Base-by-base conservation (phyloP, 2,329 filamentous ascomycete genomes). In the Fusarium proliferatum region DNA sequence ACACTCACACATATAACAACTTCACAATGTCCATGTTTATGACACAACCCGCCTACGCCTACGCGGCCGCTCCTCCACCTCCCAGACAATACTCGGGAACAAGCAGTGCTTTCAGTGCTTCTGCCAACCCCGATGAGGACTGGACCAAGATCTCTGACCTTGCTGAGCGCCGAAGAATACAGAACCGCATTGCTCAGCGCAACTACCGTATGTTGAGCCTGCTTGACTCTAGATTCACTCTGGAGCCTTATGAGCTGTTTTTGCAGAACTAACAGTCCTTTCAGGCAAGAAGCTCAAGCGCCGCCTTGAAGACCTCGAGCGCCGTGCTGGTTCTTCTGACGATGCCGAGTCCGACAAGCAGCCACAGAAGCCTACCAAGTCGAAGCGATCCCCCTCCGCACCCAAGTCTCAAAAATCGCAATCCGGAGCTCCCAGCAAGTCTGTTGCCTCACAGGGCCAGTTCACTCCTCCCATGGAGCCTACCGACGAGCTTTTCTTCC, bases 131-230 rank as follows among this genome's bases (percentile, higher is more conserved):
- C 62, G 95, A 98, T 80, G 96, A 98, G 85, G 96, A 98, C 86
- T 98, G 96, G 96, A 98, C 96, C 81, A 97, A 98, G 90, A 97
- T 98, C 82, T 97, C 96, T 65, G 96, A 98, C 83, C 91, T 98
- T 68, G 96, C 95, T 58, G 96, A 98, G 85, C 92, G 96, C 80
- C 89, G 95, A 79, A 90, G 95, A 81, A 97, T 98, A 86, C 95
- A 98, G 85, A 98, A 98, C 86, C 92, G 96, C 77, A 98, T 98
- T 88, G 96, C 96, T 76, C 96, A 98, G 85, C 92, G 95, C 79
- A 97, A 97, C 87, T 98, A 98, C 86, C 95, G 95, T 97, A 87
- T 82, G 91, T 88, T 36, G 51, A 49, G 28, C 38, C 68, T 26
- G 39, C 28, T 65, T 60, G 58, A 57, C 56, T 61, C 56, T 33